Conservation (phyloP, 257 asterid genomes). For the Solanum pimpinellifolium region DNA sequence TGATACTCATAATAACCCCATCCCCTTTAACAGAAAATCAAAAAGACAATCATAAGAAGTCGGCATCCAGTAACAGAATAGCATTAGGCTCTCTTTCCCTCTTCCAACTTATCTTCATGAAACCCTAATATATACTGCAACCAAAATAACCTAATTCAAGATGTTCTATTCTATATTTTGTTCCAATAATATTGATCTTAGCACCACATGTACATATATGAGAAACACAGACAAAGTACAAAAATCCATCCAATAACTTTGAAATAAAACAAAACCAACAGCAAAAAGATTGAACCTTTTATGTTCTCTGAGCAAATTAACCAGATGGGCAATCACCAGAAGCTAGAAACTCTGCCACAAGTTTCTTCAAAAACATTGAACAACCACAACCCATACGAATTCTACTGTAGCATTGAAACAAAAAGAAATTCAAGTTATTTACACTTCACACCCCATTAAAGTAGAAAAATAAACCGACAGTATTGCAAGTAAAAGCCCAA, state of each 20-base stretch:
- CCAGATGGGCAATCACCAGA: slow-evolving; percentile 8
- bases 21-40: background rate
- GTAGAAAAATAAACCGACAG: background rate
- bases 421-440: background rate
- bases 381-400: slow-evolving; percentile 2
- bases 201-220: background rate
- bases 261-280: background rate
- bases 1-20: background rate
- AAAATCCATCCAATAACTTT: background rate
- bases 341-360: background rate
- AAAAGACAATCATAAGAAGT: background rate
- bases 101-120: background rate
- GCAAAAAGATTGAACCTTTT: background rate
- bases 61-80: background rate
- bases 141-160: background rate
- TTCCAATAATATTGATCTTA: background rate
- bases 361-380: background rate
- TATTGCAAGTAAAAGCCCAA: background rate
- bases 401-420: slow-evolving; percentile 3
- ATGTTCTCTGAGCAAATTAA: background rate
- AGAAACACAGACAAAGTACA: background rate
- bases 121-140: background rate
- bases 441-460: background rate
- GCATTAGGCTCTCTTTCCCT: background rate
- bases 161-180: background rate